Evolutionary conservation across 2,329 filamentous ascomycete genomes (phyloP), one percentile per base, ranked within the genome.

Genomic region (Pseudogymnoascus sp.): DNA sequence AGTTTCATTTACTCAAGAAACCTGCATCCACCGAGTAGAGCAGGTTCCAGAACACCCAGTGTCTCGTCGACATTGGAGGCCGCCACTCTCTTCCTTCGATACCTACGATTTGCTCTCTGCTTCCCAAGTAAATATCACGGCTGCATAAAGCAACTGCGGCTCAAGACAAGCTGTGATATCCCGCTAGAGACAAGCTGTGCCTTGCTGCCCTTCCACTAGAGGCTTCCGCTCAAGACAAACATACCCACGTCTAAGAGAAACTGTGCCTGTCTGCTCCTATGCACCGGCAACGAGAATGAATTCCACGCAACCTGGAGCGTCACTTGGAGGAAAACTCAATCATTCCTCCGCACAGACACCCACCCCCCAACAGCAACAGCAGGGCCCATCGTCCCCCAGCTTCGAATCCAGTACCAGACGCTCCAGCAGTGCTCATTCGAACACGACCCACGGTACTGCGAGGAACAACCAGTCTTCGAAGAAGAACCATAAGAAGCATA

Each of bases 401-500:
- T 73, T 72, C 31, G 73, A 74, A 36, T 69, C 71, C 8, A 65
- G 62, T 36, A 69, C 69, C 16, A 68, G 72, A 61, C 69, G 61
- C 21, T 41, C 25, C 19, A 62, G 37, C 19, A 62, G 61, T n/a
- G n/a, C 31, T 10, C 31, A 39, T 37, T 39, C 31, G 16, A 61
- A 61, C 10, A 61, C 31, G 6, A 19, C 57, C 8, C 16, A 61
- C 63, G 64, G 79, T 6, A 75, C 83, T 60, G 85, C 90, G 62
- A 85, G 93, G 71, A 96, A 90, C 76, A 86, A 83, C 62, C 93
- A 98, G 78, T 80, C 79, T 51, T 81, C 83, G 62, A 89, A 89
- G 76, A 93, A 88, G 75, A 92, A 95, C 76, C 92, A 97, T 78
- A 92, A 91, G 74, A 86, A 85, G 68, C 90, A 92, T 73, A 88